Base-by-base conservation (phyloP, 352 stramenopile species). In the Phytopythium chamaehyphon region DNA sequence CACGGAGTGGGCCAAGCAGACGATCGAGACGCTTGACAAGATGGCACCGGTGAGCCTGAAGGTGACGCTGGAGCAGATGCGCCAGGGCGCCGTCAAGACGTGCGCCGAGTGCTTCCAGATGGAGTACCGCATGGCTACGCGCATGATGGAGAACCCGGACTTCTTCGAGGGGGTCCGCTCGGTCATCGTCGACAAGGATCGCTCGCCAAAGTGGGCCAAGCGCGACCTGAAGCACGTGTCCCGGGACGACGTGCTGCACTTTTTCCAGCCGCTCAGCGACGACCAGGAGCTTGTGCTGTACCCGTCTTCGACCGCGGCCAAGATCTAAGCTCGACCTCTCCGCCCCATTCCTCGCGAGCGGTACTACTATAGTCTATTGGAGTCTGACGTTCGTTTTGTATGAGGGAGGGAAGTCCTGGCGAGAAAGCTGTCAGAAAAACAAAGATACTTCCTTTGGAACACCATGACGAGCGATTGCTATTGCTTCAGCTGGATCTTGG, bases 101-200 rank as follows among this genome's bases (percentile, higher is more conserved):
- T 82, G 96, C 42, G 79, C 76, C 28, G 90, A 98, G 63, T 96
- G 83, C 61, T 92, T 98, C 53, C 71, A 97, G 64, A 98, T 98
- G 90, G 96, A 98, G 69, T 98, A 88, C 71, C 80, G 82, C 31
- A 73, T 92, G 49, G 77, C 81, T 53, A 71, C 73, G 43, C 80
- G 86, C 55, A 93, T 97, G 73, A 80, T 92, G 61, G 77, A 90
- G 47, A 91, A 86, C 55, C 61, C 71, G 14, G 97, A 99, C 68
- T 99, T 99, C 65, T 98, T 96, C 55, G 96, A 99, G 64, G 97
- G 97, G 12, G 93, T 99, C 21, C 85, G 96, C 51, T 91, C 96
- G 31, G 81, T 97, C 42, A 79, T 99, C 43, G 81, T 99, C 9
- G 96, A 99, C 73, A 98, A 98, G 64, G 93, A 98, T 73, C 79